These are phyloP conservation scores for Septoria petroselini DNA, from an alignment of 2,329 filamentous ascomycete genomes.

Conservation along the genomic window DNA sequence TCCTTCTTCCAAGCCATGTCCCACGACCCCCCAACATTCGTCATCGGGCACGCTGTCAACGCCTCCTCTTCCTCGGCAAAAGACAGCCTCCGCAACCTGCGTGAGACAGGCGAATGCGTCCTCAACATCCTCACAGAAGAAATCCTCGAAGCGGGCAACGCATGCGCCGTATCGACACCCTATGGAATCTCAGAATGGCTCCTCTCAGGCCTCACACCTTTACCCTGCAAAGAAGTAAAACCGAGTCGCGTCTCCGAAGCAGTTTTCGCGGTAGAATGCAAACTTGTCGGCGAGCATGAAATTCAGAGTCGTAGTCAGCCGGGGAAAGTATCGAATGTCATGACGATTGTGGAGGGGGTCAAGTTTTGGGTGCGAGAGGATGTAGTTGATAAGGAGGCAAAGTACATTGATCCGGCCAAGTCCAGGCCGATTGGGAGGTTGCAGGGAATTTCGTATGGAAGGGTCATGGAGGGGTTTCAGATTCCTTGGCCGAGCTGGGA, in stretches of 20 bases:
- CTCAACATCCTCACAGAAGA: constrained; percentile 25
- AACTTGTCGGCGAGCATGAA: constrained; percentile 50
- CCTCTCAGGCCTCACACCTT: constrained; percentile 68
- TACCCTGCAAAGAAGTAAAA: constrained; percentile 60
- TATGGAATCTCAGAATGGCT: constrained; percentile 73
- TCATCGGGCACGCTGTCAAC: constrained; percentile 23
- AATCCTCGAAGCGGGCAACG: constrained; percentile 50
- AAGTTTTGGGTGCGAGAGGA: constrained; percentile 86
- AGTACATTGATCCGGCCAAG: constrained; percentile 64
- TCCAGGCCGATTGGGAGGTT: constrained; percentile 71
- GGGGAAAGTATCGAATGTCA: constrained; percentile 60
- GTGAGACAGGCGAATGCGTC: constrained; percentile 30
- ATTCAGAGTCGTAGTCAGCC: constrained; percentile 67
- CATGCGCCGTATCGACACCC: constrained; percentile 68
- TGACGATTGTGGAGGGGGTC: constrained; percentile 68
- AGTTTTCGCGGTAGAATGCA: constrained; percentile 67
- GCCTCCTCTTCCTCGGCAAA: constrained; percentile 16
- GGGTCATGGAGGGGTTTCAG: constrained; percentile 67
- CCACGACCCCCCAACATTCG: constrained; percentile 26
- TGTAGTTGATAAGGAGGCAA: constrained; percentile 71
- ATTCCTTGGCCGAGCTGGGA: constrained; percentile 55
- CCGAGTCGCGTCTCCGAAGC: constrained; percentile 72
- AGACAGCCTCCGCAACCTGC: constrained; percentile 29
- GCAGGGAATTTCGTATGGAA: constrained; percentile 77
- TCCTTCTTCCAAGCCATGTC: constrained; percentile 33